Base-by-base conservation (phyloP, 371 early-diverging fungal species). In the Globomyces sp. region DNA sequence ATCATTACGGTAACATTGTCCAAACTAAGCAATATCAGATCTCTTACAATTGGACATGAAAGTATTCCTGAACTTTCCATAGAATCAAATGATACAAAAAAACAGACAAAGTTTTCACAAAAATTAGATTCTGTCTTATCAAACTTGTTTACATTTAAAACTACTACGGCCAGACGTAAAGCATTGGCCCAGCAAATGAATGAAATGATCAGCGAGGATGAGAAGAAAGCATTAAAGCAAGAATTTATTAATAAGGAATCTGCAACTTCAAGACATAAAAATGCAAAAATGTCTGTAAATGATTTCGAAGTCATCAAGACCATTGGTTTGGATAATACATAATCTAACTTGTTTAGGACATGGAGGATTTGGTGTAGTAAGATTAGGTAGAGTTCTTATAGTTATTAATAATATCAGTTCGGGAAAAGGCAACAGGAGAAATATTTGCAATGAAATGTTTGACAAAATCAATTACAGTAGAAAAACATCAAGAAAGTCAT, bases 321-420 rank as follows among this genome's bases (percentile, higher is more conserved):
- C 34, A 52, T 82, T 52, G 61, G 61, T 60, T 42, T 49, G 5
- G 6, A 1, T 24, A 24, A 24, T 24, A 24, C 24, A 24, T 24
- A 24, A 24, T 24, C 4, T 8, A 1, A 1, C 13, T 60, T 46
- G 44, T 10, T 9, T 34, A 43, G 80, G 83, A 9, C 76, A 76
- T 60, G 83, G 83, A 2, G 83, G 77, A 5, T 82, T 80, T 69
- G 83, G 83, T 10, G 58, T 77, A 41, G 81, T 82, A n/a, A 40
- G 69, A 51, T 76, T 82, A 34, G 24, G 24, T 24, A 24, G 24
- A 24, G 24, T 24, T 24, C 24, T 24, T 24, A 24, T 24, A 24
- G 24, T 24, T 24, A 24, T 24, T 24, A 24, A 24, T 24, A 24
- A 24, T 24, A 24, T 24, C 24, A 24, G 83, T 76, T 4, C 46